Percentiles rank a stretch among this genome's conserved stretches.
These are phyloP conservation scores for Diaporthe vaccinii DNA, from an alignment of 2,329 filamentous ascomycete genomes.

Conservation along the genomic window DNA sequence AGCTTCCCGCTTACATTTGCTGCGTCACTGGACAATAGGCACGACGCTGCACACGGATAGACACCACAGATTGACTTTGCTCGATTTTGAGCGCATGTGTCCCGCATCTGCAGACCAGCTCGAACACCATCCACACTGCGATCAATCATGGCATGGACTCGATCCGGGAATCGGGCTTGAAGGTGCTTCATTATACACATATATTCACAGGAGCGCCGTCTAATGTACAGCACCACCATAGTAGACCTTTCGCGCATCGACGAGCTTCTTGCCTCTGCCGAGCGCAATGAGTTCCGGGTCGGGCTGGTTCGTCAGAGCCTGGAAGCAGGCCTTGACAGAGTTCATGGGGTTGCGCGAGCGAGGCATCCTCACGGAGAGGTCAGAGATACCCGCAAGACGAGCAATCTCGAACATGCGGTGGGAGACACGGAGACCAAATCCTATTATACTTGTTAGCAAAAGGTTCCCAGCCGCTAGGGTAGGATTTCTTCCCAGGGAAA, in stretches of 20 bases:
- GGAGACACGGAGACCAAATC: conserved; percentile 93
- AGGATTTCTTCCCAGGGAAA: not conserved
- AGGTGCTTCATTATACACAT: conserved; percentile 34
- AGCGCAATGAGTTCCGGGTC: conserved; percentile 91
- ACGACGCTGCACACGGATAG: not conserved
- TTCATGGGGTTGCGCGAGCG: conserved; percentile 97
- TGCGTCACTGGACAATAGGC: not conserved
- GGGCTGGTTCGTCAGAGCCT: conserved; percentile 85
- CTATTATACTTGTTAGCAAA: conserved; percentile 59
- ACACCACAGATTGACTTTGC: not conserved
- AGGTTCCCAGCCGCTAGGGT: not conserved
- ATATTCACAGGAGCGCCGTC: conserved; percentile 44
- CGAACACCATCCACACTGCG: not conserved
- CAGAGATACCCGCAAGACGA: conserved; percentile 85
- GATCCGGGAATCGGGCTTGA: not conserved
- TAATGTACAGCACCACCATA: conserved; percentile 84
- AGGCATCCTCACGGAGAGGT: conserved; percentile 85
- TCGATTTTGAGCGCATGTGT: not conserved
- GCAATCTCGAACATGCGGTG: conserved; percentile 96
- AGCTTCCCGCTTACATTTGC: not conserved
- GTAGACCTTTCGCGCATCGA: conserved; percentile 97
- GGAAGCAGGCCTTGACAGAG: conserved; percentile 90
- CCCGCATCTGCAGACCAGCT: not conserved
- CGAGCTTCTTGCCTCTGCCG: conserved; percentile 92
- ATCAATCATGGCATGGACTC: not conserved